Evolutionary conservation across 208 protist genomes (phyloP), one percentile per base, ranked within the genome.

Genomic region (Trypanosoma platydactyli): DNA sequence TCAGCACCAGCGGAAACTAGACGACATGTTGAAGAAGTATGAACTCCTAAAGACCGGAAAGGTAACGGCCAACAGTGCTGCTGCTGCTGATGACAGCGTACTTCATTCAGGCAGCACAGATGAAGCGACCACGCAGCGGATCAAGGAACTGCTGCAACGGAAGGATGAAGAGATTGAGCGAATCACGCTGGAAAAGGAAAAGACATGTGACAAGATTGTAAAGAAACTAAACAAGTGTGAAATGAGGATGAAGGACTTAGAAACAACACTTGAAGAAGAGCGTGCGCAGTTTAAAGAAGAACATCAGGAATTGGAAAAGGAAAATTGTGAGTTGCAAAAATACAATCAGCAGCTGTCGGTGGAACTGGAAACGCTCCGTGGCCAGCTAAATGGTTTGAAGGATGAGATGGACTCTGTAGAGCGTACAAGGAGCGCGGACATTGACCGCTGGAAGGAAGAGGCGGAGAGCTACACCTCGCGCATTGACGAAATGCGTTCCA

Each of bases 151-250:
- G 44, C 78, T 96, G 29, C 81, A 89, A 77, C 69, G 70, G 52
- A 96, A 96, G 67, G 91, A 94, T 62, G 83, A 94, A 41, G 87
- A 93, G 63, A 64, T 94, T 58, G 91, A 96, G 64, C 64, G 61
- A 38, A 56, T 94, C 38, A 81, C 73, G 33, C 58, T 64, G 16
- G 88, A 94, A 62, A 90, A 88, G 80, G 86, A 94, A 42, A 64
- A 83, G 64, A 82, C 76, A 25, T 91, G 83, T 58, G 91, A 96
- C 68, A 96, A 94, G 65, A 80, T 96, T 25, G 91, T 96, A 12
- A 90, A 88, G 78, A 92, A 92, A 66, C 80, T 96, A 53, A 96
- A 96, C 80, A 96, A 94, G 76, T 82, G 76, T 18, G 83, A 89
- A 56, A 78, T 84, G 45, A 80, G 79, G 60, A 89, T 92, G 29